A percentile compares a stretch with the other conserved stretches of the same genome.
These are phyloP conservation scores for Daucus carota DNA, from an alignment of 129 eudicot species.

Conservation along the genomic window DH1_v3.0 NC_030389.2:4035501-4036000, in stretches of 20 bases:
- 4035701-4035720: slow-evolving; percentile 20
- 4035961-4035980: too few relatives aligned
- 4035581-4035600: slow-evolving; percentile 62
- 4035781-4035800: slow-evolving; percentile 4
- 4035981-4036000: too few relatives aligned
- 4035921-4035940: too few relatives aligned
- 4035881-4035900: too few relatives aligned
- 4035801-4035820: too few relatives aligned
- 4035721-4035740: background rate
- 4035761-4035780: too few relatives aligned
- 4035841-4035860: background rate
- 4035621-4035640: slow-evolving; percentile 31
- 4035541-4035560: slow-evolving; percentile 34
- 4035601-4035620: slow-evolving; percentile 47
- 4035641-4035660: slow-evolving; percentile 20
- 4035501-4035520: slow-evolving; percentile 50
- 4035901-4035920: too few relatives aligned
- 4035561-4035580: slow-evolving; percentile 71
- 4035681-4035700: slow-evolving; percentile 61
- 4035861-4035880: too few relatives aligned
- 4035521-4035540: slow-evolving; percentile 16
- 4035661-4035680: slow-evolving; percentile 24
- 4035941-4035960: too few relatives aligned
- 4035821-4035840: background rate
- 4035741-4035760: background rate